Base-by-base conservation (phyloP, 164 flowering plant genomes). In the Vitis labrusca region DNA sequence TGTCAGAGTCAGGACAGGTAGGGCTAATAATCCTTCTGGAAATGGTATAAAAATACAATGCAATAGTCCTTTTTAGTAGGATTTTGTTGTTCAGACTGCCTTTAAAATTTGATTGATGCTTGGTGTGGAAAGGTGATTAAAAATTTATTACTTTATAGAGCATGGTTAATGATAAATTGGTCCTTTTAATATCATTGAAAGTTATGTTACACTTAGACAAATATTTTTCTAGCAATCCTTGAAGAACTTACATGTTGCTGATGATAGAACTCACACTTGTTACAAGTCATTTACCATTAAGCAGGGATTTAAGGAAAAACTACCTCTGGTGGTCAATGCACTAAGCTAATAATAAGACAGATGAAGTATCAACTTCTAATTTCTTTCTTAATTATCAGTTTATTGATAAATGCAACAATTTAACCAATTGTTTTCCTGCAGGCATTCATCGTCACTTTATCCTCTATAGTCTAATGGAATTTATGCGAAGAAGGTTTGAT, bases 371-470 rank as follows among this genome's bases (percentile, higher is more conserved):
- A 57, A n/a, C 1, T 68, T 68, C 65, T 12, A 15, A n/a, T 54
- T 51, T 58, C 27, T 32, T n/a, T 65, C 50, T 53, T 29, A 3
- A 1, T 52, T 65, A 29, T 57, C 23, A 63, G 12, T 32, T 13
- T 2, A 52, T 52, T 50, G 30, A 6, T 9, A 37, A 58, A 57
- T 69, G 53, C 44, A 51, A 12, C 1, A 19, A n/a, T 15, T 55
- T 5, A 53, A 13, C 50, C 61, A 3, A 1, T 62, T 68, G 9
- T 44, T 71, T 67, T 54, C 67, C 9, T 70, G 71, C 85, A 95
- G 99, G 99, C 50, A 75, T 90, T 52, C 98, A 93, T 77, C 93
- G 98, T 16, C 97, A 93, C 79, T 89, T 95, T 78, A 88, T 90
- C 53, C 92, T 95, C 17, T 90, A 82, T 74, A 94, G 99, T 49